Base-by-base conservation (phyloP, 2,329 filamentous ascomycete species). In the Aspergillus aculeatinus region DNA sequence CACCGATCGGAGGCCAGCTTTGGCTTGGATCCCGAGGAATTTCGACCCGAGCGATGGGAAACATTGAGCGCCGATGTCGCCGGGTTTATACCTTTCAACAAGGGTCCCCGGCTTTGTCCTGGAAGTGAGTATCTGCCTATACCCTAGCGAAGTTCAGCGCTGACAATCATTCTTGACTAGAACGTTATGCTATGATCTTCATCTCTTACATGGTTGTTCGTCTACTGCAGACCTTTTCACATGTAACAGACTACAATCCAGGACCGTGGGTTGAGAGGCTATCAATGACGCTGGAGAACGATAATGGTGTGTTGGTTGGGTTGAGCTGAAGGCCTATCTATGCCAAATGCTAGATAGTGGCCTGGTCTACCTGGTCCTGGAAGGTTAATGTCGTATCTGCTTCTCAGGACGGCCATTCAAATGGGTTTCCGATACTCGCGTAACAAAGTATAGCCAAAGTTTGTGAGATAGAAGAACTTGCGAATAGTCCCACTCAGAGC, bases 31-130 rank as follows among this genome's bases (percentile, higher is more conserved):
- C 67, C 71, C 0, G 58, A 67, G 6, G 62, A 66, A 5, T 76
- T 73, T 49, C 63, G 65, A 42, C 73, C 73, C 0, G 72, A 76
- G 59, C 62, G 74, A 53, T 76, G 73, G 74, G 70, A 71, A 56
- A n/a, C 42, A 2, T 48, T 50, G n/a, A 59, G 19, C 50, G 61
- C 31, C 53, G 60, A 61, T 1, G 73, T 76, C 14, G 78, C 75
- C 73, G 74, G 76, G 9, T 81, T 77, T 60, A 72, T 79, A 19
- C 79, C 79, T 1, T 81, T 81, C 52, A 77, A 78, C 47, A 76
- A 76, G 11, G 79, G 78, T 0, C 77, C 79, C 1, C 67, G 78
- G 25, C 75, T 79, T 16, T 83, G 81, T 29, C 47, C 61, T 16
- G 62, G 63, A 19, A 52, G 60, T 62, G 23, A 49, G 60, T 33